Percentiles rank a stretch among this genome's conserved stretches.
phyloP scores from a whole-genome alignment of 2,329 filamentous ascomycete species.

The Sporothrix luriei region DNA sequence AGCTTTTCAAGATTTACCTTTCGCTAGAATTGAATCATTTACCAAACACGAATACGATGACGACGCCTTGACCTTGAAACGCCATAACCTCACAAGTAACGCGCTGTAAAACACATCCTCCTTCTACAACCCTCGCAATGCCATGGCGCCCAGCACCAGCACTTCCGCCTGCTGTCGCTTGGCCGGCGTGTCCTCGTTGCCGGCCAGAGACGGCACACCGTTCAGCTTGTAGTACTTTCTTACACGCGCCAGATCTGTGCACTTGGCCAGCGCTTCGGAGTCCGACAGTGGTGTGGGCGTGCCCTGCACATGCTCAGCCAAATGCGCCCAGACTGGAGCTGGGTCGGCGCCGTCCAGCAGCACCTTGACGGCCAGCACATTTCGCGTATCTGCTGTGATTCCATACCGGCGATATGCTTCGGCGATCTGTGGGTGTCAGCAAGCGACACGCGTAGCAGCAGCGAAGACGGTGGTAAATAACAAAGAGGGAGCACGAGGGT shows the following conservation, averaged over 20 bases:
- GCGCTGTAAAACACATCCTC: background rate
- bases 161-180: constrained; percentile 64
- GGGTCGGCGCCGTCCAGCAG: constrained; percentile 51
- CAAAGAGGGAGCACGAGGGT: constrained; percentile 8
- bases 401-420: constrained; percentile 91
- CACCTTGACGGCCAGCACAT: constrained; percentile 82
- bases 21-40: background rate
- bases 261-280: constrained; percentile 54
- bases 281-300: constrained; percentile 63
- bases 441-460: background rate
- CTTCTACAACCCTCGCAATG: constrained; percentile 63
- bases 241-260: constrained; percentile 69
- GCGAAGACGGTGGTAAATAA: constrained; percentile 2
- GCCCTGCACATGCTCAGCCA: constrained; percentile 65
- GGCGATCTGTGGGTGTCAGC: constrained; percentile 65
- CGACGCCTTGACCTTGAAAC: background rate
- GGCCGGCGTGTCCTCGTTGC: constrained; percentile 42
- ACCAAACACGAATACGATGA: background rate
- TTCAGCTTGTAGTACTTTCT: constrained; percentile 87
- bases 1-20: background rate
- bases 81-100: background rate
- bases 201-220: constrained; percentile 52
- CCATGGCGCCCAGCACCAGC: constrained; percentile 74
- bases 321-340: constrained; percentile 59
- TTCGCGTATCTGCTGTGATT: constrained; percentile 68